Percentiles rank a stretch among this genome's conserved stretches.
Conservation (phyloP, 371 early-diverging fungal species). For the Mucor velutinosus region DNA sequence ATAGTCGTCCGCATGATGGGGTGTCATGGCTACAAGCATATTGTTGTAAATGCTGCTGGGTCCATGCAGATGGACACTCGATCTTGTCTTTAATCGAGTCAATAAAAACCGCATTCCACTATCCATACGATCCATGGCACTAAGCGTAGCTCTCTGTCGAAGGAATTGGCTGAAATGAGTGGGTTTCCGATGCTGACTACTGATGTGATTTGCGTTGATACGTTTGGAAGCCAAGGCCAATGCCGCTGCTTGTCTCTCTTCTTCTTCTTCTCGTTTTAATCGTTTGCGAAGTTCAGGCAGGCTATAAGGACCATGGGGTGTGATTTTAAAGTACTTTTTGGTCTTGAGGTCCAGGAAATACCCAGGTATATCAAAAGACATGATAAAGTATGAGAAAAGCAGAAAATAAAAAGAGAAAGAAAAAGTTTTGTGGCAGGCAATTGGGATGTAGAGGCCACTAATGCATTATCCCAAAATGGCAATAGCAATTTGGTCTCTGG, state of each 20-base stretch:
- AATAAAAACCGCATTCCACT: not conserved
- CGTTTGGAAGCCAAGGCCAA: not conserved
- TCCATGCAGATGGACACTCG: conserved; percentile 4
- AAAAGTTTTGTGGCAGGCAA: conserved; percentile 1
- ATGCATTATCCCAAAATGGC: no score
- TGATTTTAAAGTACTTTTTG: conserved; percentile 24
- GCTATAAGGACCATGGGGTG: conserved; percentile 26
- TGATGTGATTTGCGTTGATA: not conserved
- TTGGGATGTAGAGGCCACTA: not conserved
- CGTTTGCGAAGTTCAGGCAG: conserved; percentile 23
- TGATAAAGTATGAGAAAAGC: not conserved
- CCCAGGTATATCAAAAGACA: conserved; percentile 32
- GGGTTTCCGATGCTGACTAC: not conserved
- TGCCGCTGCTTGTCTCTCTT: conserved; percentile 9
- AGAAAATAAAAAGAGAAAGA: conserved; percentile 10
- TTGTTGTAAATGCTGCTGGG: not conserved
- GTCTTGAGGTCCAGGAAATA: conserved; percentile 27
- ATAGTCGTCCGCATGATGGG: not conserved
- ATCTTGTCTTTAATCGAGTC: conserved; percentile 2
- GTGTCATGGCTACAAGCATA: conserved; percentile 6
- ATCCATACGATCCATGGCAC: not conserved
- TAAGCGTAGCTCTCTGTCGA: conserved; percentile 1
- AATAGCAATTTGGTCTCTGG: no score
- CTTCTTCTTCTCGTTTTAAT: conserved; percentile 13
- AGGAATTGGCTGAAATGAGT: conserved; percentile 11